phyloP scores from a whole-genome alignment of 306 rosid species.

The Pyrus communis region DNA sequence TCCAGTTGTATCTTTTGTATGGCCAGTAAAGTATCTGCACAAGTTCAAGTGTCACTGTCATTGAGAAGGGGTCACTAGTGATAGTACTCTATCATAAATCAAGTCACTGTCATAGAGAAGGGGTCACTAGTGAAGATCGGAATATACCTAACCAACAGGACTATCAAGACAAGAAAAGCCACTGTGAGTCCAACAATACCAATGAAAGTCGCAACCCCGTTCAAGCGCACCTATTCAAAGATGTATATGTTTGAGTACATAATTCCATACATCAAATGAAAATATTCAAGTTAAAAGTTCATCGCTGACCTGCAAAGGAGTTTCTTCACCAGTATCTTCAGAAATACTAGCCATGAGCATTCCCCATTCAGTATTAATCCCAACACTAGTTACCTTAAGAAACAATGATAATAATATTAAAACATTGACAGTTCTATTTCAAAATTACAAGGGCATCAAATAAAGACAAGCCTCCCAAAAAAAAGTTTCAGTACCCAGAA shows the following conservation, averaged over 20 bases:
- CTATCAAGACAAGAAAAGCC: constrained; percentile 66
- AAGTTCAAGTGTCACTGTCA: neutral
- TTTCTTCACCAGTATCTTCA: constrained; percentile 97
- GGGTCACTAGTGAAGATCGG: neutral
- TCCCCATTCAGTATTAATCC: constrained; percentile 96
- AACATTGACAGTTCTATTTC: neutral
- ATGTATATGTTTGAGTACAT: constrained; percentile 10
- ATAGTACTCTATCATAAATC: constrained; percentile 1
- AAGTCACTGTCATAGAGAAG: neutral
- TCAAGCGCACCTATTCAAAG: constrained; percentile 72
- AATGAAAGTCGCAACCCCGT: constrained; percentile 94
- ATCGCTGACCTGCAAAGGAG: constrained; percentile 77
- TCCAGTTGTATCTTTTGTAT: constrained; percentile 43
- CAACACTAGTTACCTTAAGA: constrained; percentile 81
- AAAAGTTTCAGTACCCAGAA: neutral
- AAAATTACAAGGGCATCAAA: neutral
- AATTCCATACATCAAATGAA: neutral
- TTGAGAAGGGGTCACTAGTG: neutral
- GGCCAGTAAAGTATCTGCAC: constrained; percentile 85
- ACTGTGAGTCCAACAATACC: constrained; percentile 92
- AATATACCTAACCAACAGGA: constrained; percentile 67
- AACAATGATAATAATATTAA: neutral
- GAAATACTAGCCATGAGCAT: constrained; percentile 98
- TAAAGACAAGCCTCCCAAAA: neutral
- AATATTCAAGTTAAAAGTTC: neutral